Conservation (phyloP, 2,329 filamentous ascomycete species). For the Talaromyces marneffei region DNA sequence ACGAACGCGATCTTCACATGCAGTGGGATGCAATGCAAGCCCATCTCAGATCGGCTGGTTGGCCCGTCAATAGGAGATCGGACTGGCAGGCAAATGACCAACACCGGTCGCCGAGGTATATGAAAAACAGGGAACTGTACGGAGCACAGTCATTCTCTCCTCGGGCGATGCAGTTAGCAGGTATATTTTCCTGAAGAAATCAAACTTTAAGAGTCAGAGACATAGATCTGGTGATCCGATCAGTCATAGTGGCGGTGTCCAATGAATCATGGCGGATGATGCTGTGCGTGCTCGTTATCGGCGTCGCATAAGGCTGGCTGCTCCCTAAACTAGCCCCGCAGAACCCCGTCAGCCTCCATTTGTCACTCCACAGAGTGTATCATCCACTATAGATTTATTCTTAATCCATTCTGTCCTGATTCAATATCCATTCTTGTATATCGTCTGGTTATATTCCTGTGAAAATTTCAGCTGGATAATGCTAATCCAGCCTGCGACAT, state of each 20-base stretch:
- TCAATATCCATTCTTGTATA: neutral
- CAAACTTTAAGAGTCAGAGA: neutral
- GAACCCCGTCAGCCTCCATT: constrained; percentile 4
- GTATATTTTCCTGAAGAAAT: neutral
- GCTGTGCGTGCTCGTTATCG: neutral
- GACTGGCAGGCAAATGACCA: neutral
- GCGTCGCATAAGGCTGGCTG: constrained; percentile 1
- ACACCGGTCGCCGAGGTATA: neutral
- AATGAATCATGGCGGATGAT: neutral
- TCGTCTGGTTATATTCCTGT: neutral
- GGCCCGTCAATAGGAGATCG: neutral
- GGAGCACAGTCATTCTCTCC: neutral
- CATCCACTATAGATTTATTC: neutral
- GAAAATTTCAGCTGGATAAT: constrained; percentile 15
- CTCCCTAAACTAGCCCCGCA: constrained; percentile 8
- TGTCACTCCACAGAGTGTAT: neutral
- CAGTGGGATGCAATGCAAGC: constrained; percentile 2
- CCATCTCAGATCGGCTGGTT: constrained; percentile 4
- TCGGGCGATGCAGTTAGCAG: neutral
- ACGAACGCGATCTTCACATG: neutral
- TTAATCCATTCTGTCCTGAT: neutral
- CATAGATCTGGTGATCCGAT: neutral
- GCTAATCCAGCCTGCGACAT: constrained; percentile 23
- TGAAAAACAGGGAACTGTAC: neutral
- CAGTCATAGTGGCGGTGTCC: constrained; percentile 5